Evolutionary conservation across 208 protist genomes (phyloP), one percentile per base, ranked within the genome.

Genomic region (Crithidia thermophila): DNA sequence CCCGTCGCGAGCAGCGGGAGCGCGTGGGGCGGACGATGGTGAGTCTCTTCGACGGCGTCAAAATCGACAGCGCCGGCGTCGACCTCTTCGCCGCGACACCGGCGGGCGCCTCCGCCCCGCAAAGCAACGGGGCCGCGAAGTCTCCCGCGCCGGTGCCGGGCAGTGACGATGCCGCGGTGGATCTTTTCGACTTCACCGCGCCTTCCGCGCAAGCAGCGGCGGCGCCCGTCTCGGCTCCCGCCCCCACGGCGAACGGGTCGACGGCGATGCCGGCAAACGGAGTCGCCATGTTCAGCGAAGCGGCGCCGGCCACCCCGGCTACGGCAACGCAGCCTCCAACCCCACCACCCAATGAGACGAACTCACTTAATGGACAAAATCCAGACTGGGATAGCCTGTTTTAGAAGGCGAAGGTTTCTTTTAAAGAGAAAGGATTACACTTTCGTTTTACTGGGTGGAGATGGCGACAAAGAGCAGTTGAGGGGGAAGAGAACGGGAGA

Each of bases 11-110:
- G 25, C 59, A 66, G 59, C 58, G 68, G 4, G 33, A 62, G 10
- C 58, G 58, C 16, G 58, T 68, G 1, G 62, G 70, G 8, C 53
- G 55, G 11, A 72, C 79, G 3, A 85, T 85, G 79, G 67, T 85
- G 43, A 77, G 55, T 16, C 61, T 85, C 20, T 85, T 85, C 40
- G 70, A 77, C 27, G 61, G 67, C 13, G 40, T 68, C 31, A 49
- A 56, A 7, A 40, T 69, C 18, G 61, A 62, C 33, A 36, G 50
- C 13, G 18, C 60, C 10, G 55, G 42, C 1, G 33, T 75, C 4
- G 42, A 77, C 13, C 58, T 82, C 18, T 74, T 71, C 20, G 23
- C 36, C 27, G 23, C 14, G 3, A 9, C 55, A 18, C 4, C 14
- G 16, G 55, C 6, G 5, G 14, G 31, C 14, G 40, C 21, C 21